Evolutionary conservation across 495 filamentous ascomycete genomes (phyloP), one percentile per base, ranked within the genome.

Genomic region (Endocarpon pusillum): DNA sequence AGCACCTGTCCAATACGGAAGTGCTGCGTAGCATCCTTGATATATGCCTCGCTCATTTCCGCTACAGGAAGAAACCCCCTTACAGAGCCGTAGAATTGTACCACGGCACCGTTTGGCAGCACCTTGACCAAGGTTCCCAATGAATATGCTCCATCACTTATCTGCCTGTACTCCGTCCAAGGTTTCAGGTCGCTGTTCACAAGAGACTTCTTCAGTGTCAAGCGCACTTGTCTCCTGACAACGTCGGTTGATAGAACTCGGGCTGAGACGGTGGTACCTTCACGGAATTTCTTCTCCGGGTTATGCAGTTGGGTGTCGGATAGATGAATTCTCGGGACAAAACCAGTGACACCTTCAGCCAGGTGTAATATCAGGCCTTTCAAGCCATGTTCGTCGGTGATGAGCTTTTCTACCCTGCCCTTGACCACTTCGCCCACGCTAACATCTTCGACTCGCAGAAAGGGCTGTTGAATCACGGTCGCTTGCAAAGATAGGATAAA

Each of bases 1-100:
- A 97, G 76, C 12, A 89, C 84, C 49, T 97, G 89, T 1, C 91
- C 89, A 5, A 70, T 56, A 21, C 76, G 71, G 57, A 97, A 97
- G 49, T 97, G 86, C 45, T 89, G 71, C 27, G 66, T 70, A 4
- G 86, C 83, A 46, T 94, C 79, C 44, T 78, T 69, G 43, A 97
- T 94, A 52, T 75, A 94, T 10, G 85, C 81, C 48, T 94, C 91
- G 50, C 86, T 94, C 91, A 97, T 96, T 49, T 97, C 87, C 2
- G 80, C 78, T 2, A 91, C 73, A 1, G 89, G 87, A 36, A 97
- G 66, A 55, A 87, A 96, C 8, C 73, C 91, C 31, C 71, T 68
- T 24, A 94, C 57, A 6, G 62, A 53, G 16, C 84, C 82, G 46
- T 86, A 96, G 60, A 94, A 97, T 44, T 94, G 85, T 32, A 96